These are phyloP conservation scores for Aspergillus carbonarius DNA, from an alignment of 2,329 filamentous ascomycete species.

Conservation along the genomic window DNA sequence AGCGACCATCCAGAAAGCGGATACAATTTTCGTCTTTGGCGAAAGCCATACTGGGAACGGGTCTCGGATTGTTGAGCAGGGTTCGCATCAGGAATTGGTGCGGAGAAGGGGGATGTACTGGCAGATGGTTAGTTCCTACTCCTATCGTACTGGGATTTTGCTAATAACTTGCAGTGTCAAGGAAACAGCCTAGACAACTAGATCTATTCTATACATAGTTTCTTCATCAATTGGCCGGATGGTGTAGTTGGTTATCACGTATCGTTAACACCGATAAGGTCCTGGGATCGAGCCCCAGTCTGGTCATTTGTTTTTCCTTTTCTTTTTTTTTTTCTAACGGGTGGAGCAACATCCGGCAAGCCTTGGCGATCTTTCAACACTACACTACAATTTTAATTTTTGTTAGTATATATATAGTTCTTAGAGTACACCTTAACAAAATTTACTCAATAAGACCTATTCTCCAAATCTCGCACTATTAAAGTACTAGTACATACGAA, in stretches of 20 bases:
- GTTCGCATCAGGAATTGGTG: slow-evolving; percentile 60
- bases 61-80: slow-evolving; percentile 56
- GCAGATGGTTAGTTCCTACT: not conserved
- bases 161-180: not conserved
- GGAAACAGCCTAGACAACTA: not conserved
- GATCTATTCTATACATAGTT: too few species aligned
- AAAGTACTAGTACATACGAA: too few species aligned
- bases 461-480: too few species aligned
- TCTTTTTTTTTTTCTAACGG: not conserved
- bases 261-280: slow-evolving; percentile 38
- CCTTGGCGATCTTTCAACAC: too few species aligned
- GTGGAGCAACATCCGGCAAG: too few species aligned
- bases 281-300: slow-evolving; percentile 29
- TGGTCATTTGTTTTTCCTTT: slow-evolving; percentile 25
- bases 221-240: not conserved
- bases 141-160: not conserved
- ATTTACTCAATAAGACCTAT: too few species aligned
- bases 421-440: too few species aligned
- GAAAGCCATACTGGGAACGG: slow-evolving; percentile 46
- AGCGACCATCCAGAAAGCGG: slow-evolving; percentile 74
- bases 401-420: too few species aligned
- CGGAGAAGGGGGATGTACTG: slow-evolving; percentile 15
- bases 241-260: slow-evolving; percentile 31
- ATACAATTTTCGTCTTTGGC: slow-evolving; percentile 75
- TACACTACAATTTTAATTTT: too few species aligned